Evolutionary conservation across 2,329 filamentous ascomycete species (phyloP), one percentile per base, ranked within the genome.

Genomic region (Beauveria sp.): DNA sequence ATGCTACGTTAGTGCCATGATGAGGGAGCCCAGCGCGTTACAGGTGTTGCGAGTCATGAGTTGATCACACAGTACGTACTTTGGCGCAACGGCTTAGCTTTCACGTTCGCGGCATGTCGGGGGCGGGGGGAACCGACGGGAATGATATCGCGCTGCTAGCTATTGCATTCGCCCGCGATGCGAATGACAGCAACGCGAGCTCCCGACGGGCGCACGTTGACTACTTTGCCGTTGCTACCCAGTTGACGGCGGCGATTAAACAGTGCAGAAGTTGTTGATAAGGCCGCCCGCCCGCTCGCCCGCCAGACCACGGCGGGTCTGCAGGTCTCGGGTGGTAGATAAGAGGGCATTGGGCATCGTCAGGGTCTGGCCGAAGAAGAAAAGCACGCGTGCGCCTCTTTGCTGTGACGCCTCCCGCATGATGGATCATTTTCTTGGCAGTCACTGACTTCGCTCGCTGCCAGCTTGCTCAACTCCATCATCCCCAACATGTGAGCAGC

Each of bases 261-360:
- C 10, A 14, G 30, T 38, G 34, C 34, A 38, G 12, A 38, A 38
- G 34, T 38, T 38, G 12, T 38, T 38, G 34, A 38, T 38, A 38
- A 38, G 34, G 14, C 34, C 34, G 34, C 34, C 34, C 34, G 34
- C 12, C 1, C 5, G 34, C 34, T 6, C 34, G 34, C 34, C 30
- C 30, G 30, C 10, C 30, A 34, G 30, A 47, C 26, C 18, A 22
- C 4, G 20, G 20, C 52, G 34, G 24, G 14, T 30, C 38, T 50
- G 56, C 46, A 58, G 30, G 56, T 51, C 24, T 58, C 56, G 56
- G 56, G 30, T 50, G 56, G 8, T 12, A 58, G 56, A 58, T 58
- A 58, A 58, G 55, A 58, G 45, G 8, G n/a, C 30, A 50, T 57
- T 40, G 56, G 24, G 46, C 45, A 58, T 58, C 46, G 34, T 24